Evolutionary conservation across 1,284 basidiomycete species (phyloP).

Genomic region (Leccinum ponderosum): DNA sequence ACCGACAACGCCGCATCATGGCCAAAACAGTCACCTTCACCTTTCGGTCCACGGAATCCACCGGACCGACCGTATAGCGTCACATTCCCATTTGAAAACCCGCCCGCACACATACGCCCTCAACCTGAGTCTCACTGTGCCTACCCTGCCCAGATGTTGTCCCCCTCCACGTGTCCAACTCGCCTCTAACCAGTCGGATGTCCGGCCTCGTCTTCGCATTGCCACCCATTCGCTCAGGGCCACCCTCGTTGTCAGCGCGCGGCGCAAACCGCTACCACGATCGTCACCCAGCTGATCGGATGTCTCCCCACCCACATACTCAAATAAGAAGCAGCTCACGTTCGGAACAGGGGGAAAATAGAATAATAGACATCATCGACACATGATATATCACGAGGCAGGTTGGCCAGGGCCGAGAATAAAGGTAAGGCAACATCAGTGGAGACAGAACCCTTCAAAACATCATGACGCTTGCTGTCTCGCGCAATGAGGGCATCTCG

Average conservation of each 20-base stretch:
- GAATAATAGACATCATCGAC: conserved; percentile 19
- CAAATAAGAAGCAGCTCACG: conserved; percentile 2
- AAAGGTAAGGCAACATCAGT: not conserved
- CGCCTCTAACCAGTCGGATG: conserved; percentile 6
- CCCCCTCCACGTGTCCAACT: conserved; percentile 14
- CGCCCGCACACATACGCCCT: conserved; percentile 8
- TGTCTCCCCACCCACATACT: conserved; percentile 3
- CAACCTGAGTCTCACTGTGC: conserved; percentile 13
- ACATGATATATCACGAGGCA: conserved; percentile 12
- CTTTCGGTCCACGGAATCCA: not conserved
- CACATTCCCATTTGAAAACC: conserved; percentile 3
- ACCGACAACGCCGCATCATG: not conserved
- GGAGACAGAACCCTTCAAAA: conserved; percentile 3
- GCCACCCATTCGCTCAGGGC: conserved; percentile 7
- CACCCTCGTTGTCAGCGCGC: conserved; percentile 27
- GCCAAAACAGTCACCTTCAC: not conserved
- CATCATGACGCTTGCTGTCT: conserved; percentile 14
- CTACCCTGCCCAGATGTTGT: conserved; percentile 4
- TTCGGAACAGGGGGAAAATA: conserved; percentile 14
- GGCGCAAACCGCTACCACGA: conserved; percentile 10
- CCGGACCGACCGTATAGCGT: not conserved
- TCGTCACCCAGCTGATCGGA: conserved; percentile 14
- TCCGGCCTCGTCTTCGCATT: conserved; percentile 8
- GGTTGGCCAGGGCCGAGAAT: not conserved
- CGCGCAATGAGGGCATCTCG: conserved; percentile 24